Conservation (phyloP, 2,329 filamentous ascomycete species). For the Diaporthe aspalathi region DNA sequence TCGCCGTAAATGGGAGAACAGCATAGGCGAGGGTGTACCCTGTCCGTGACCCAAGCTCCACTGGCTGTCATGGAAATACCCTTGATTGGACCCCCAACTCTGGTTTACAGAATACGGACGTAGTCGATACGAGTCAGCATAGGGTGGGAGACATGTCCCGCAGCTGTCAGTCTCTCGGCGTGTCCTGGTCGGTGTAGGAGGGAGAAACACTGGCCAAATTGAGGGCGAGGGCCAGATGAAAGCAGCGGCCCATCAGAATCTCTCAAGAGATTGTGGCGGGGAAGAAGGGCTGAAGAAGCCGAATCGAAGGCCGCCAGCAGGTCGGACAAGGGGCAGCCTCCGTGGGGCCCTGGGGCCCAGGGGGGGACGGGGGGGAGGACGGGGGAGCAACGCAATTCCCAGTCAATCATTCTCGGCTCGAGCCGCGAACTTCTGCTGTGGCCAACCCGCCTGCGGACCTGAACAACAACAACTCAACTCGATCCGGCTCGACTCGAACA, state of each 20-base stretch:
- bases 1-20: background rate
- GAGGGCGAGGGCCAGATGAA: conserved; percentile 17
- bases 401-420: conserved; percentile 30
- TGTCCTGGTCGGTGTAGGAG: background rate
- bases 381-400: too few relatives aligned
- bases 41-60: background rate
- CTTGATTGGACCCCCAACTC: background rate
- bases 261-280: conserved; percentile 33
- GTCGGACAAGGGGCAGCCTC: conserved; percentile 19
- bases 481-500: conserved; percentile 11
- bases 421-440: conserved; percentile 26
- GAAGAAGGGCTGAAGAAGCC: conserved; percentile 35
- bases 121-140: conserved; percentile 5
- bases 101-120: background rate
- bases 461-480: conserved; percentile 8
- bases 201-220: conserved; percentile 20
- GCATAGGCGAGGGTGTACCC: background rate
- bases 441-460: conserved; percentile 17
- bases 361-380: too few relatives aligned
- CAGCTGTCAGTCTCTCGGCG: background rate
- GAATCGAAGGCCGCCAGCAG: conserved; percentile 27
- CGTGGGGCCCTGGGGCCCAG: conserved; percentile 23
- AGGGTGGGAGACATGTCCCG: background rate
- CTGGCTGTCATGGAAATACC: background rate
- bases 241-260: conserved; percentile 27